phyloP scores from a whole-genome alignment of 768 basidiomycete species.

The Auriscalpium microsporum region DNA sequence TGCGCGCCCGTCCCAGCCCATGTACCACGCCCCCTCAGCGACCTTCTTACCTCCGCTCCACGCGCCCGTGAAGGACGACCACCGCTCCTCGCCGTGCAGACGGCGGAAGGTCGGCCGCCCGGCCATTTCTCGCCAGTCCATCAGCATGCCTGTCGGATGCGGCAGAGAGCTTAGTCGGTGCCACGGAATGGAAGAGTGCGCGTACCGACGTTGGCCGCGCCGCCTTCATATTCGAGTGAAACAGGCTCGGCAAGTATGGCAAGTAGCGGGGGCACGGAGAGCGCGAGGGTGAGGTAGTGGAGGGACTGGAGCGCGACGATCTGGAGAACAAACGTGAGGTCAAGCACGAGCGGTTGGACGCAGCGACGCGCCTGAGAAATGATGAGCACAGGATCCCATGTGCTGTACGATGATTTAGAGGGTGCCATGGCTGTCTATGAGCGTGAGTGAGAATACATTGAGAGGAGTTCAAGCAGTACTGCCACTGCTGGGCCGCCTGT shows the following conservation, averaged over 20 bases:
- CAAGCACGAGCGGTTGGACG: not conserved
- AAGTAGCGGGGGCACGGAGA: slow-evolving; percentile 77
- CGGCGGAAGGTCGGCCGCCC: slow-evolving; percentile 69
- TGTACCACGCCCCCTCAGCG: slow-evolving; percentile 46
- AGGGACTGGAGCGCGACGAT: slow-evolving; percentile 90
- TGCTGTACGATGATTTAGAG: slow-evolving; percentile 30
- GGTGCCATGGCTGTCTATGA: slow-evolving; percentile 24
- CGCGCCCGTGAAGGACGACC: slow-evolving; percentile 60
- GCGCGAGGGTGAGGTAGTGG: slow-evolving; percentile 84
- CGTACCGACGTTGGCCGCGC: slow-evolving; percentile 71
- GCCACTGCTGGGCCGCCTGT: not conserved
- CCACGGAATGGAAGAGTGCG: slow-evolving; percentile 2
- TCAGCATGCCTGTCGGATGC: slow-evolving; percentile 60
- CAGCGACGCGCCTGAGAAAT: slow-evolving; percentile 62
- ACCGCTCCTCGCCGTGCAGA: slow-evolving; percentile 53
- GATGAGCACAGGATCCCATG: slow-evolving; percentile 87
- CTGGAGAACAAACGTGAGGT: slow-evolving; percentile 30
- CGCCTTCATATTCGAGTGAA: slow-evolving; percentile 67
- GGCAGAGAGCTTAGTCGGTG: slow-evolving; percentile 1
- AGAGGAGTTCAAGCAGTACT: not conserved
- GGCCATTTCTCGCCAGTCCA: slow-evolving; percentile 98
- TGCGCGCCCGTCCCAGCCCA: slow-evolving; percentile 56
- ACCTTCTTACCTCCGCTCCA: slow-evolving; percentile 79
- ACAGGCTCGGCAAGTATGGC: slow-evolving; percentile 63
- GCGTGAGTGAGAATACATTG: not conserved